Percentiles rank a stretch among this genome's conserved stretches.
phyloP scores from a whole-genome alignment of 257 asterid genomes.

The Przewalskia tangutica region DNA sequence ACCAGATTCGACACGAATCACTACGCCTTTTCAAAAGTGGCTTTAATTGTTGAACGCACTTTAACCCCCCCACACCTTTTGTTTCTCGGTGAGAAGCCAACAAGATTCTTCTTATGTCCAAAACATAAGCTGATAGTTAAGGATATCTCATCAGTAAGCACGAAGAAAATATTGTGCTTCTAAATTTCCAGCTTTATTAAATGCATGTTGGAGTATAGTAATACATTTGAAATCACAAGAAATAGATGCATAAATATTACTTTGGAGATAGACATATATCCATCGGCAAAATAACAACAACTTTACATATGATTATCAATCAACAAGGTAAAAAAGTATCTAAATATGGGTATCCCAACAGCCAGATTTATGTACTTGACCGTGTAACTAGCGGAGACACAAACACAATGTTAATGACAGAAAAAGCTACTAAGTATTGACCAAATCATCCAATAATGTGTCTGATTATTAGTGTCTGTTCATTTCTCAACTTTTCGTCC shows the following conservation, averaged over 20 bases:
- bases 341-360: no score
- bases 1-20: background rate
- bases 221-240: background rate
- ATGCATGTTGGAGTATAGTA: background rate
- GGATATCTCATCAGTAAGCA: background rate
- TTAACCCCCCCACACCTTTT: background rate
- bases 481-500: no score
- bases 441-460: no score
- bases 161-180: background rate
- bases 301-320: background rate
- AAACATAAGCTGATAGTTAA: background rate
- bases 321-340: background rate
- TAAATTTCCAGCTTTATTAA: background rate
- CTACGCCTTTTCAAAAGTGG: background rate
- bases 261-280: background rate
- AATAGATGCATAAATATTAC: background rate
- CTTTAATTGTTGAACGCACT: background rate
- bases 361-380: no score
- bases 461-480: no score
- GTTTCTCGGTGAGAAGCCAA: background rate
- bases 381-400: no score
- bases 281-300: background rate
- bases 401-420: no score
- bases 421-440: no score
- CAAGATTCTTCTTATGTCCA: background rate